Base-by-base conservation (phyloP, 2,329 filamentous ascomycete species). In the Alternaria ventricosa region DNA sequence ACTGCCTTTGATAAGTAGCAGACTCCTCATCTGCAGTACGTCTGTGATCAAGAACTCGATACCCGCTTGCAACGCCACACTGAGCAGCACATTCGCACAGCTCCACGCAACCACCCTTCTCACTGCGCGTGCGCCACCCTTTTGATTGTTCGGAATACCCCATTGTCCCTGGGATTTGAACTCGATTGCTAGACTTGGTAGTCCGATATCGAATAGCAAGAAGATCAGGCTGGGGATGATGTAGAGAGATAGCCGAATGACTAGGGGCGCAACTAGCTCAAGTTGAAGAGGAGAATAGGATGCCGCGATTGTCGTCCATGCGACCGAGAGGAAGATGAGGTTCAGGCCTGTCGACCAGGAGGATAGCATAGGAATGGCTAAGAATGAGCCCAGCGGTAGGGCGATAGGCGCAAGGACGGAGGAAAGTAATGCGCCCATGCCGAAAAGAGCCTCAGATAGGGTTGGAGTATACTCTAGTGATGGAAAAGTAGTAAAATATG, bases 311-410 rank as follows among this genome's bases (percentile, higher is more conserved):
- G 92, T 95, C 6, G 89, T 89, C 94, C 94, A 97, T 71, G 92
- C 95, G 82, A 97, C 87, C 79, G 94, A 95, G 80, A 97, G 96
- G 83, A 97, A 94, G 66, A 96, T 83, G 23, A 97, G 82, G 78
- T 96, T 97, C 67, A 97, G 84, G 1, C 90, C 94, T 2, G 93
- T 95, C 45, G 84, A 90, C 83, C 91, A 94, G 7, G 91, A 91
- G 27, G 90, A 91, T 44, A 92, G 81, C 67, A 93, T 86, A 1
- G 92, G 92, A 41, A 95, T 84, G 2, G 91, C 92, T 61, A 94
- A 83, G 53, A 94, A 83, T 23, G 92, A 82, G n/a, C 83, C 76
- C 18, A 84, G 67, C 2, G 83, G 83, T 44, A 84, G 72, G 46
- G 75, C 71, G 25, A 80, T 72, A 33, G 76, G 70, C 7, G 72